phyloP scores from a whole-genome alignment of 108 stramenopile species.

The Seminavis robusta region DNA sequence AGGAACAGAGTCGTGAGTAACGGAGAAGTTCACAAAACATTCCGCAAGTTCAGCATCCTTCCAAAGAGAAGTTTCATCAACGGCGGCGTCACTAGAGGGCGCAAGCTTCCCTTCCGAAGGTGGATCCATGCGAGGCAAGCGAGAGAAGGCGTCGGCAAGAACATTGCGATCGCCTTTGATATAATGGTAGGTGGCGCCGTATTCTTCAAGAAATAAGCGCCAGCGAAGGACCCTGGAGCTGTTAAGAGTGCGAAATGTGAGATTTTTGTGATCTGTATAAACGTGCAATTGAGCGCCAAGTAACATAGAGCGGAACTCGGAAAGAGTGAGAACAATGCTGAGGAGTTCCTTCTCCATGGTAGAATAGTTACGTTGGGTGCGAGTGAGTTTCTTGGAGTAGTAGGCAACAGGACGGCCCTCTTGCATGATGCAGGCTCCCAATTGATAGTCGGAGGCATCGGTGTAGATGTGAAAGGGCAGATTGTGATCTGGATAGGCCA shows the following conservation, averaged over 20 bases:
- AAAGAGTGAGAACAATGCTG: conserved; percentile 24
- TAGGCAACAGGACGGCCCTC: conserved; percentile 35
- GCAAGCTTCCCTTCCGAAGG: too few species aligned
- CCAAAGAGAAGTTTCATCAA: too few species aligned
- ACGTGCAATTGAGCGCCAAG: conserved; percentile 21
- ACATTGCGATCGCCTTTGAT: conserved; percentile 37
- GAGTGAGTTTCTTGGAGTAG: conserved; percentile 27
- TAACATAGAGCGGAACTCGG: conserved; percentile 37
- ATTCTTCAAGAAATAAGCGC: conserved; percentile 43
- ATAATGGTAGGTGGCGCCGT: conserved; percentile 21
- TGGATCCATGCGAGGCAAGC: conserved; percentile 3
- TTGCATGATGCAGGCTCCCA: conserved; percentile 37
- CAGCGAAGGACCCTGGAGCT: conserved; percentile 35
- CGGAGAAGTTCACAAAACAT: too few species aligned
- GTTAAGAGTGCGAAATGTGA: conserved; percentile 20
- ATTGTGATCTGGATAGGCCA: conserved; percentile 35
- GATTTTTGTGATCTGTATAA: conserved; percentile 47
- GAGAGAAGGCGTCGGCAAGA: conserved; percentile 36
- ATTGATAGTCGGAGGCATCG: conserved; percentile 39
- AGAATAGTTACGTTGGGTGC: conserved; percentile 34
- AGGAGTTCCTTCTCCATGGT: conserved; percentile 44
- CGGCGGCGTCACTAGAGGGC: too few species aligned
- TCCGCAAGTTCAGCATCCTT: too few species aligned
- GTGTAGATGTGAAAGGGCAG: conserved; percentile 41
- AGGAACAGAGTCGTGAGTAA: too few species aligned